These are phyloP conservation scores for Aspergillus heteromorphus DNA, from an alignment of 495 filamentous ascomycete species.

Conservation along the genomic window DNA sequence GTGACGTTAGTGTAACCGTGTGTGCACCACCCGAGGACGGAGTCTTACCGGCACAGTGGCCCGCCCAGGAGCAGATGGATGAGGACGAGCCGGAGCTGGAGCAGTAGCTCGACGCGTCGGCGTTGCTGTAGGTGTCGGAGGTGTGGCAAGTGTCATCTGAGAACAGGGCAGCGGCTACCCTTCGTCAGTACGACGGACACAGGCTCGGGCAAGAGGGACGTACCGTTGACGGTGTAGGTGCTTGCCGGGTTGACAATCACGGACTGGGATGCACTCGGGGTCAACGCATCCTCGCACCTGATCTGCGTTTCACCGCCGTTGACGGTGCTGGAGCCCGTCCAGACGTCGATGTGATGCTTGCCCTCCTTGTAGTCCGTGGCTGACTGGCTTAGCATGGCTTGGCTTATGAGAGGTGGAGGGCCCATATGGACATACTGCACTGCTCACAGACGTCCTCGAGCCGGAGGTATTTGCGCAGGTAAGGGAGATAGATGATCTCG, in stretches of 20 bases:
- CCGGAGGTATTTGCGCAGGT: slow-evolving; percentile 39
- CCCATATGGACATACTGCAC: neutral
- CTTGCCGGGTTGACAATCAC: neutral
- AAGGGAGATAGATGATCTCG: slow-evolving; percentile 42
- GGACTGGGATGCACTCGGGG: neutral
- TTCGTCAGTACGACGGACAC: neutral
- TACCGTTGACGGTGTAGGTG: neutral
- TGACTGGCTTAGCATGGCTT: neutral
- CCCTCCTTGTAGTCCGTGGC: neutral
- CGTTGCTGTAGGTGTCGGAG: neutral
- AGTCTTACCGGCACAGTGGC: slow-evolving; percentile 20
- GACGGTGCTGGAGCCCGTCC: neutral
- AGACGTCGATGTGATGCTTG: slow-evolving; percentile 5
- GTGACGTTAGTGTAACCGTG: neutral
- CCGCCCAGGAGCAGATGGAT: slow-evolving; percentile 13
- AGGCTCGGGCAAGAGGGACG: no score
- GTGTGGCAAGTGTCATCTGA: neutral
- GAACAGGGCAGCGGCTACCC: neutral
- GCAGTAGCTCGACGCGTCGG: neutral
- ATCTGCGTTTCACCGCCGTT: neutral
- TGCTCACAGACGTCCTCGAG: slow-evolving; percentile 29
- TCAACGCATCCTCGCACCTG: neutral
- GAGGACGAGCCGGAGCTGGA: slow-evolving; percentile 1
- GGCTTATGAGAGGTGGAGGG: no score
- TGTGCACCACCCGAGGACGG: neutral